Evolutionary conservation across 2,329 filamentous ascomycete species (phyloP).

Genomic region (Ophiocordyceps australis): DNA sequence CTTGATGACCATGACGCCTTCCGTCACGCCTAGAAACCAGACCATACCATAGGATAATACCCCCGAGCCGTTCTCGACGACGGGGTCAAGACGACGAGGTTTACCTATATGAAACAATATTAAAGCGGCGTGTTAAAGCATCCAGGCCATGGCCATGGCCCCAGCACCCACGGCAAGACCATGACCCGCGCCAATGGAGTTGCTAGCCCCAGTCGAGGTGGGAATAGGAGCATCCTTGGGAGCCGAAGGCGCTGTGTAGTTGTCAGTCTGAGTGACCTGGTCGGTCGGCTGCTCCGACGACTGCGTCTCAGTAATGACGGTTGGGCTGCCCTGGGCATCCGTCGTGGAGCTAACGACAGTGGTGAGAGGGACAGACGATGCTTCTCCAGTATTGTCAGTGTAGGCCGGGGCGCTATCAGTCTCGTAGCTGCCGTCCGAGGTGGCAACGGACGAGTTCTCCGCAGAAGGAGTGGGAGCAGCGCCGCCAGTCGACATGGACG

Average conservation of each 20-base stretch:
- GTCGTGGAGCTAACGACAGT: neutral
- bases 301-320: constrained; percentile 1
- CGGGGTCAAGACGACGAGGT: too few relatives aligned
- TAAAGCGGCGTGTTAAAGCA: too few relatives aligned
- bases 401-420: neutral
- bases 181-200: constrained; percentile 6
- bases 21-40: too few relatives aligned
- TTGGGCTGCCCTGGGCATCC: neutral
- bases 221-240: constrained; percentile 4
- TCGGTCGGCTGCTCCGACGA: constrained; percentile 2
- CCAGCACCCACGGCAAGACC: constrained; percentile 9
- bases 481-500: constrained; percentile 10
- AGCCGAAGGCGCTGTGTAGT: constrained; percentile 1
- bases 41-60: too few relatives aligned
- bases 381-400: neutral
- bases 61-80: too few relatives aligned
- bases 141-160: constrained; percentile 8
- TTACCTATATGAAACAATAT: too few relatives aligned
- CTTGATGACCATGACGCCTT: too few relatives aligned
- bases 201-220: constrained; percentile 12
- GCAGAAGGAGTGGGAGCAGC: constrained; percentile 3
- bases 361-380: neutral
- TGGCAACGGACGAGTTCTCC: constrained; percentile 1
- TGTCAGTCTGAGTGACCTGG: too few relatives aligned
- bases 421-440: neutral